phyloP scores from a whole-genome alignment of 2,329 filamentous ascomycete species.

The Chalaropsis ovoidea region DNA sequence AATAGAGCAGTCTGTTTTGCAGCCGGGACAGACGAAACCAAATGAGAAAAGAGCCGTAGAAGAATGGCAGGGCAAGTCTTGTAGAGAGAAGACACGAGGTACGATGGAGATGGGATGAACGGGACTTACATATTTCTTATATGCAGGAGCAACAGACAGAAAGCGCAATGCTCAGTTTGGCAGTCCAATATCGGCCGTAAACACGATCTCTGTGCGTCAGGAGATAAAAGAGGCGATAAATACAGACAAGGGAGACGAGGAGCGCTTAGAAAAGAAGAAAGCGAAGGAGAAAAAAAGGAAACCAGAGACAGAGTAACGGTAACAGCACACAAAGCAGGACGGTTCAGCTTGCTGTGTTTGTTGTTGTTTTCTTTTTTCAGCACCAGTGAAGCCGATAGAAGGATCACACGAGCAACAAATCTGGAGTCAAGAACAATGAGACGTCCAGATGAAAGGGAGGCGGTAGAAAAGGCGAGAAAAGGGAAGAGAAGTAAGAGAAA shows the following conservation, averaged over 20 bases:
- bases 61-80: background rate
- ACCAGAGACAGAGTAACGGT: background rate
- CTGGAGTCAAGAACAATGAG: background rate
- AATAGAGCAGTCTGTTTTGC: background rate
- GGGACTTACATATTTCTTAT: slow-evolving; percentile 12
- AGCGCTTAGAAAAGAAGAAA: background rate
- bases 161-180: no score
- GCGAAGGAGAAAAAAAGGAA: slow-evolving; percentile 4
- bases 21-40: background rate
- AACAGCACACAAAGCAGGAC: background rate
- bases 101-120: slow-evolving; percentile 3
- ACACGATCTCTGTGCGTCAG: background rate
- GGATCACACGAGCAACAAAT: background rate
- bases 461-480: background rate
- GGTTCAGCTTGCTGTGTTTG: slow-evolving; percentile 15
- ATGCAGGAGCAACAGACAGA: background rate
- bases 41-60: background rate
- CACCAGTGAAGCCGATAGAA: background rate
- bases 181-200: no score
- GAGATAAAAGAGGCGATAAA: background rate
- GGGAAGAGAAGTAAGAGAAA: background rate
- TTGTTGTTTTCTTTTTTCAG: background rate
- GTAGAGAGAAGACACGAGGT: background rate
- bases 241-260: background rate
- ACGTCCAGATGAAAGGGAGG: background rate